phyloP scores from a whole-genome alignment of 2,329 filamentous ascomycete genomes.

The Canariomyces notabilis region DNA sequence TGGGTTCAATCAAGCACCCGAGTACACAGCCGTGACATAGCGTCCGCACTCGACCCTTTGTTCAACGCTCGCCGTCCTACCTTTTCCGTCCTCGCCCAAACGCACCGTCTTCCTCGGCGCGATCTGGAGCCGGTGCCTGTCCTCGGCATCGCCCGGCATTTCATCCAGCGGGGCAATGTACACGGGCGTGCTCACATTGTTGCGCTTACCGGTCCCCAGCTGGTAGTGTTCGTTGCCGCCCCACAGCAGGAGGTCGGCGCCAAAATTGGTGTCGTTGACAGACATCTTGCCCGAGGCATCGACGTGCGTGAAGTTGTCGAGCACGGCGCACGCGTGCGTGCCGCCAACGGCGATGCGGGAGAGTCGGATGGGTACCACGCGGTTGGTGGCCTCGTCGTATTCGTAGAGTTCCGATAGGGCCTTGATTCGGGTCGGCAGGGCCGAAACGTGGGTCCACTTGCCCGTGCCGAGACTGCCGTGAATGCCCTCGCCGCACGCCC shows the following conservation, averaged over 20 bases:
- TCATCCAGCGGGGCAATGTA: slow-evolving; percentile 77
- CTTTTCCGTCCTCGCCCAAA: slow-evolving; percentile 53
- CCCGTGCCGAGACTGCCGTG: slow-evolving; percentile 78
- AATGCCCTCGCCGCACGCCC: slow-evolving; percentile 82
- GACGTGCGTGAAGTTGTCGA: slow-evolving; percentile 74
- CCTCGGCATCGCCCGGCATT: slow-evolving; percentile 51
- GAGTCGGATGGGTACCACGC: slow-evolving; percentile 71
- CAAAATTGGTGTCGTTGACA: slow-evolving; percentile 76
- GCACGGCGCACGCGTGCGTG: slow-evolving; percentile 75
- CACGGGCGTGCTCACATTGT: slow-evolving; percentile 67
- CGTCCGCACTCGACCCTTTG: slow-evolving; percentile 85
- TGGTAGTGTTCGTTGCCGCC: slow-evolving; percentile 93
- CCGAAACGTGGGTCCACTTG: slow-evolving; percentile 82
- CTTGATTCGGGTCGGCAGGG: slow-evolving; percentile 73
- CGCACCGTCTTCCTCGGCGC: slow-evolving; percentile 69
- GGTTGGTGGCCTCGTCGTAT: slow-evolving; percentile 69
- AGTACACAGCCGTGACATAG: slow-evolving; percentile 79
- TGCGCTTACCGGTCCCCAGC: slow-evolving; percentile 84
- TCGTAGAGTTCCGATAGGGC: slow-evolving; percentile 78
- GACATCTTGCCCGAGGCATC: slow-evolving; percentile 45
- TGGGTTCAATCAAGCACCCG: slow-evolving; percentile 30
- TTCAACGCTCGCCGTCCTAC: slow-evolving; percentile 69
- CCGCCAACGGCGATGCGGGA: slow-evolving; percentile 67
- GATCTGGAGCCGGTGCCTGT: slow-evolving; percentile 72
- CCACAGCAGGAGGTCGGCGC: slow-evolving; percentile 86